Evolutionary conservation across 306 rosid genomes (phyloP), one percentile per base, ranked within the genome.

Genomic region (Medicago arabica): DNA sequence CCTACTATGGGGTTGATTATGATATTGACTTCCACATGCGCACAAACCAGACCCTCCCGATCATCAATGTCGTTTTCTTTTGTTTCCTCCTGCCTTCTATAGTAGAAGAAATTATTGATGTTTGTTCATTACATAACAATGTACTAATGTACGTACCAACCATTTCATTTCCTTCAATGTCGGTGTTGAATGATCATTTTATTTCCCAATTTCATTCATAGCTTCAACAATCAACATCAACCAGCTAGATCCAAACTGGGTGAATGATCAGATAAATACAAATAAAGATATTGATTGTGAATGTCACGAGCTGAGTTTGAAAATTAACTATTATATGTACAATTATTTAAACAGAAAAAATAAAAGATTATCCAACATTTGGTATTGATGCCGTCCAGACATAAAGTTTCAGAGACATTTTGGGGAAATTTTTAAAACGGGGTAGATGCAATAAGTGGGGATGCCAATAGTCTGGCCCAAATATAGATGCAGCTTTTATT

Each of bases 21-120:
- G 83, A 81, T 81, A 84, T 38, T 80, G 82, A 84, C 82, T 69
- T 74, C 71, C 77, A 72, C 77, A 70, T 76, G 71, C 73, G 67
- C 67, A 10, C 51, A 50, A 17, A 18, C 69, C 53, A 66, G 82
- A 14, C 74, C 84, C 79, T 69, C 80, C 23, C 47, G 65, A 81
- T 75, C 84, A 81, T 77, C 75, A 64, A 2, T 39, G 81, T 75
- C 74, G 1, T 75, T 81, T 81, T 69, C 66, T 39, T 59, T 74
- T 74, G 25, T 23, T 67, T n/a, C n/a, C n/a, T n/a, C n/a, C n/a
- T n/a, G n/a, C n/a, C n/a, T n/a, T n/a, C n/a, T n/a, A n/a, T n/a
- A n/a, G n/a, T n/a, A n/a, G n/a, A 39, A 18, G 28, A 18, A 38
- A 23, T 50, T 18, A 55, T 64, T 72, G 14, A 71, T 63, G 58